A percentile compares a stretch with the other conserved stretches of the same genome.
phyloP scores from a whole-genome alignment of 805 yeast genomes.

The Wickerhamomyces strasburgensis region DNA sequence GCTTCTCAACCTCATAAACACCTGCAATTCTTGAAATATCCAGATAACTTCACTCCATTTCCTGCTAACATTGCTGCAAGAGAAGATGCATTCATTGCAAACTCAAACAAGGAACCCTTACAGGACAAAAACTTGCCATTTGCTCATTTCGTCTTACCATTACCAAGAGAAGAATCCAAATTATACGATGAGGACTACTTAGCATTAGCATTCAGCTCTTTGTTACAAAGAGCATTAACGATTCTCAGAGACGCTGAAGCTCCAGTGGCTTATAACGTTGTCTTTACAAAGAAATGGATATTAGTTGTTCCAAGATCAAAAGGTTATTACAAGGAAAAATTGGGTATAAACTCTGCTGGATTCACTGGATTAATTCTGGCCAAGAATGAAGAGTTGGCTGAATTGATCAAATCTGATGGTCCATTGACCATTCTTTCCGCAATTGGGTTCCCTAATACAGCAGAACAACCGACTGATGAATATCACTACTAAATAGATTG shows the following conservation, averaged over 20 bases:
- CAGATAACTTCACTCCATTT: slow-evolving; percentile 51
- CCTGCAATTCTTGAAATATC: slow-evolving; percentile 76
- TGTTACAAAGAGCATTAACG: slow-evolving; percentile 68
- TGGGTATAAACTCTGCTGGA: slow-evolving; percentile 77
- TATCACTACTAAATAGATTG: slow-evolving; percentile 45
- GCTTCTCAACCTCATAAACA: slow-evolving; percentile 96
- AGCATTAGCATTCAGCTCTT: slow-evolving; percentile 63
- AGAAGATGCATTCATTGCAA: slow-evolving; percentile 50
- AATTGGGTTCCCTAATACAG: slow-evolving; percentile 63
- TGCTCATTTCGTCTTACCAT: slow-evolving; percentile 76
- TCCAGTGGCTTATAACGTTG: slow-evolving; percentile 70
- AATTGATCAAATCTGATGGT: slow-evolving; percentile 43
- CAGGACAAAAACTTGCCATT: slow-evolving; percentile 60
- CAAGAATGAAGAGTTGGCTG: slow-evolving; percentile 53
- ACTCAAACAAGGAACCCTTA: slow-evolving; percentile 51
- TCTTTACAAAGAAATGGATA: slow-evolving; percentile 80
- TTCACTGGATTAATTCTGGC: slow-evolving; percentile 74
- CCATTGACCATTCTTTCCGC: slow-evolving; percentile 47
- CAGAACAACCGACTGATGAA: slow-evolving; percentile 53
- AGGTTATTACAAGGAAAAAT: slow-evolving; percentile 38
- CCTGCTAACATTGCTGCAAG: slow-evolving; percentile 47
- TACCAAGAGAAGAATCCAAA: slow-evolving; percentile 37
- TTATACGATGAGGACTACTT: slow-evolving; percentile 49
- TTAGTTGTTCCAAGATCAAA: slow-evolving; percentile 77
- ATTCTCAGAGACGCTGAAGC: slow-evolving; percentile 47